phyloP scores from a whole-genome alignment of 345 rosid species.

The Citrus unshiu region DNA sequence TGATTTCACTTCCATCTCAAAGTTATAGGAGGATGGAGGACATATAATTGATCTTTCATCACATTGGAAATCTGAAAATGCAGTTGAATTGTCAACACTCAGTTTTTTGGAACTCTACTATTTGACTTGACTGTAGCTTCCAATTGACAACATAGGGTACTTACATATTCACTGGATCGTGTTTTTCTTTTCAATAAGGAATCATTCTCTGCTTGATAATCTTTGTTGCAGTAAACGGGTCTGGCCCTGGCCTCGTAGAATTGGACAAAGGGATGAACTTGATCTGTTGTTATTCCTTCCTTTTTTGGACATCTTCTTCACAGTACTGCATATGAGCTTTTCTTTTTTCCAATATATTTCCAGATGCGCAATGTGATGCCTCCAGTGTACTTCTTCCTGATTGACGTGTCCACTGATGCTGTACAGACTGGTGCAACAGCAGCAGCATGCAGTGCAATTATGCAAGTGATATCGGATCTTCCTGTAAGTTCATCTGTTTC shows the following conservation, averaged over 20 bases:
- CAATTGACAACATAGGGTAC: neutral
- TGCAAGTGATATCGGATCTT: constrained; percentile 78
- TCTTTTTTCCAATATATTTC: constrained; percentile 2
- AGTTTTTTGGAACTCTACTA: neutral
- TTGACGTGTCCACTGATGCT: constrained; percentile 90
- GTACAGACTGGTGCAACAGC: constrained; percentile 90
- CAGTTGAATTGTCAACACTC: neutral
- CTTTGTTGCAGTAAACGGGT: neutral
- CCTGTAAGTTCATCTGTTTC: constrained; percentile 48
- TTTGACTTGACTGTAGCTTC: neutral
- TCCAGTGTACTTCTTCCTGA: constrained; percentile 77
- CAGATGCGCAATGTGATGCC: constrained; percentile 97
- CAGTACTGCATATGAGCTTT: neutral
- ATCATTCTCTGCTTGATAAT: neutral
- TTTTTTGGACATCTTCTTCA: neutral
- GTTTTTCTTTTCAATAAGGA: neutral
- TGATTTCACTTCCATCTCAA: neutral
- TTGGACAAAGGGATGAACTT: neutral
- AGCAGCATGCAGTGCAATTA: constrained; percentile 88
- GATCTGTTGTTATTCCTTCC: neutral
- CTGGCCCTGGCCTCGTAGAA: neutral
- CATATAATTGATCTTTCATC: neutral
- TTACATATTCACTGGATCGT: neutral
- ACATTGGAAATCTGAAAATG: neutral
- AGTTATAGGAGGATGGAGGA: neutral